These are phyloP conservation scores for Sporothrix dimorphospora DNA, from an alignment of 2,329 filamentous ascomycete species.

Conservation along the genomic window DNA sequence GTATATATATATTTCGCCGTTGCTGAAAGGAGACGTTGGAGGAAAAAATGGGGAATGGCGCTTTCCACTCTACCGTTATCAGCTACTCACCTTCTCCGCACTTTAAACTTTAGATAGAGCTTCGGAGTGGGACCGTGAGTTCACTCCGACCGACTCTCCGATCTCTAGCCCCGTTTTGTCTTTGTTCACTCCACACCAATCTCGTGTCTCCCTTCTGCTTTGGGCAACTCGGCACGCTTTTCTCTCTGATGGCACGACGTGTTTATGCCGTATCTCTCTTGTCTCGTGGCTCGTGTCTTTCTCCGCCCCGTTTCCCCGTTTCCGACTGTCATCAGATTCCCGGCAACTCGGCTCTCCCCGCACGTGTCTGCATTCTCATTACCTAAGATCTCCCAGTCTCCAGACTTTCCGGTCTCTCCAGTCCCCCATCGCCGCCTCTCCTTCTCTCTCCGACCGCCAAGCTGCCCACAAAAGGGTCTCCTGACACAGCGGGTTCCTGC, in stretches of 20 bases:
- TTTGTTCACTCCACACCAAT: neutral
- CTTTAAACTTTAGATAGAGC: conserved; percentile 9
- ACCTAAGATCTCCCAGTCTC: conserved; percentile 1
- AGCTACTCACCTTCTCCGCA: neutral
- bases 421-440: neutral
- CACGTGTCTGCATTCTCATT: neutral
- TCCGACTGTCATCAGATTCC: neutral
- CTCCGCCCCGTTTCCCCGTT: too few relatives aligned
- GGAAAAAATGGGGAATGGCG: neutral
- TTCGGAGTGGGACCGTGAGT: neutral
- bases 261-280: neutral
- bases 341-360: neutral
- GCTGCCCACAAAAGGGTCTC: neutral
- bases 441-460: neutral
- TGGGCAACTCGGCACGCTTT: conserved; percentile 8
- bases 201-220: neutral
- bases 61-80: conserved; percentile 8
- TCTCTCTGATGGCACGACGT: neutral
- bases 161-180: neutral
- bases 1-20: too few relatives aligned
- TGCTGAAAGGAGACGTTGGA: neutral
- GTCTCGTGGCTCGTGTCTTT: neutral
- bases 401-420: too few relatives aligned
- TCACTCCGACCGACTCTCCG: conserved; percentile 9
- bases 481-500: neutral